These are phyloP conservation scores for Penicillium occitanis DNA, from an alignment of 2,329 filamentous ascomycete genomes.

Conservation along the genomic window DNA sequence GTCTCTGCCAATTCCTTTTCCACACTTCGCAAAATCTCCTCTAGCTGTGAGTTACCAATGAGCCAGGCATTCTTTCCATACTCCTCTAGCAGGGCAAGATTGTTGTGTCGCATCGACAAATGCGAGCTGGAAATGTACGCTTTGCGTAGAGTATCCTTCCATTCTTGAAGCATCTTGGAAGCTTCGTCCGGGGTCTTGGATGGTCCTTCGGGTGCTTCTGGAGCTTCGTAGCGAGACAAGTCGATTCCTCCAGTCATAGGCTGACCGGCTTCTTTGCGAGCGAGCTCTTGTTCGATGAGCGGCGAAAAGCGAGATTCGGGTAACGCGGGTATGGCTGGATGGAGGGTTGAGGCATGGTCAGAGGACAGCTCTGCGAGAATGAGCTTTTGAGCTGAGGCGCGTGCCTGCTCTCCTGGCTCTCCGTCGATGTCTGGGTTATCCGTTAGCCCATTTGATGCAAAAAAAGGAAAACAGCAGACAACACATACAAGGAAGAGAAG, in stretches of 20 bases:
- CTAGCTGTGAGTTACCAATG: slow-evolving; percentile 75
- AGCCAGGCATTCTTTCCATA: slow-evolving; percentile 92
- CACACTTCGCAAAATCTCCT: slow-evolving; percentile 66
- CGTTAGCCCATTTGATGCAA: slow-evolving; percentile 22
- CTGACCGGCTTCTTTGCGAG: slow-evolving; percentile 62
- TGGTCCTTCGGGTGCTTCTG: slow-evolving; percentile 57
- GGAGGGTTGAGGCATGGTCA: slow-evolving; percentile 50
- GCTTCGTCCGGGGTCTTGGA: slow-evolving; percentile 32
- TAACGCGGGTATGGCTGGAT: slow-evolving; percentile 59
- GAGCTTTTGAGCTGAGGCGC: slow-evolving; percentile 66
- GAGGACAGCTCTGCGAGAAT: slow-evolving; percentile 65
- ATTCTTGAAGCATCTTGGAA: slow-evolving; percentile 43
- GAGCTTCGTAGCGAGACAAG: slow-evolving; percentile 77
- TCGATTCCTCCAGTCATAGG: slow-evolving; percentile 67
- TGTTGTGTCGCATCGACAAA: slow-evolving; percentile 56
- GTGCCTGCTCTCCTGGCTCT: slow-evolving; percentile 61
- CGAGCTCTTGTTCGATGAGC: slow-evolving; percentile 66
- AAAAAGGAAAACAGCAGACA: background rate
- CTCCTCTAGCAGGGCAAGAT: slow-evolving; percentile 72
- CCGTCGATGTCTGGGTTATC: slow-evolving; percentile 70
- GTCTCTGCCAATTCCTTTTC: slow-evolving; percentile 72
- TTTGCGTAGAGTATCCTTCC: slow-evolving; percentile 53
- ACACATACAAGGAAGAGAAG: slow-evolving; percentile 74
- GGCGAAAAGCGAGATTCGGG: slow-evolving; percentile 61
- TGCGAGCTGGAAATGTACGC: slow-evolving; percentile 62